These are phyloP conservation scores for Pseudozyma thailandica DNA, from an alignment of 1,284 basidiomycete species.

Conservation along the genomic window DNA sequence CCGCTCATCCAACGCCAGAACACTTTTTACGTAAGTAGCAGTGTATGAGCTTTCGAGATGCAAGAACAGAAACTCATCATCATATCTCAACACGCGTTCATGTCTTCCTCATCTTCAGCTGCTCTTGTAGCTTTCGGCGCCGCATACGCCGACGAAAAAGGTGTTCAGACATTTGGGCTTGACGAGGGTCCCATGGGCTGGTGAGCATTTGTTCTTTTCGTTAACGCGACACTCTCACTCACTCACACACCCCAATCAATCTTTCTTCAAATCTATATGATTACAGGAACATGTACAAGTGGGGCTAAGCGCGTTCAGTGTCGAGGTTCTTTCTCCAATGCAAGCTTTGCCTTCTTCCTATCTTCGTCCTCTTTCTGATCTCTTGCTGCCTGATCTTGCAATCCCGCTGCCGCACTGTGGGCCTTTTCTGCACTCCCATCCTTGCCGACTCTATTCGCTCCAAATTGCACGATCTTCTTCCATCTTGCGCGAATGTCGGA, in stretches of 20 bases:
- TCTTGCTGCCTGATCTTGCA: conserved; percentile 47
- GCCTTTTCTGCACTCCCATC: conserved; percentile 47
- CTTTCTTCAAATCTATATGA: conserved; percentile 13
- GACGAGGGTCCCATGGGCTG: conserved; percentile 52
- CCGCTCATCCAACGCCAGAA: conserved; percentile 46
- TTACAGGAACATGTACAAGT: conserved; percentile 60
- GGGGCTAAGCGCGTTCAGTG: conserved; percentile 26
- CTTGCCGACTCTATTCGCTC: conserved; percentile 29
- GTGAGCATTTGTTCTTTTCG: conserved; percentile 22
- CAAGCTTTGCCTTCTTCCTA: conserved; percentile 33
- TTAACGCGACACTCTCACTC: not conserved
- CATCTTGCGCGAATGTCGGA: conserved; percentile 54
- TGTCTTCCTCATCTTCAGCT: conserved; percentile 12
- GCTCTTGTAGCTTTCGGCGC: conserved; percentile 42
- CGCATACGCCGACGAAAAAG: conserved; percentile 38
- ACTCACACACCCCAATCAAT: not conserved
- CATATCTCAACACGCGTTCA: not conserved
- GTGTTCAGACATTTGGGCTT: conserved; percentile 20
- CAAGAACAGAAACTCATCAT: not conserved
- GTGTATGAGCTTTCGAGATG: not conserved
- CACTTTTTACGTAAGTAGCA: conserved; percentile 48
- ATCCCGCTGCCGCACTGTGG: conserved; percentile 46
- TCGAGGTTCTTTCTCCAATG: conserved; percentile 26
- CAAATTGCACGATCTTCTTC: conserved; percentile 46
- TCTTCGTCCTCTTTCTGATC: conserved; percentile 44